Base-by-base conservation (phyloP, 2,329 filamentous ascomycete species). In the Monosporascus sp. region DNA sequence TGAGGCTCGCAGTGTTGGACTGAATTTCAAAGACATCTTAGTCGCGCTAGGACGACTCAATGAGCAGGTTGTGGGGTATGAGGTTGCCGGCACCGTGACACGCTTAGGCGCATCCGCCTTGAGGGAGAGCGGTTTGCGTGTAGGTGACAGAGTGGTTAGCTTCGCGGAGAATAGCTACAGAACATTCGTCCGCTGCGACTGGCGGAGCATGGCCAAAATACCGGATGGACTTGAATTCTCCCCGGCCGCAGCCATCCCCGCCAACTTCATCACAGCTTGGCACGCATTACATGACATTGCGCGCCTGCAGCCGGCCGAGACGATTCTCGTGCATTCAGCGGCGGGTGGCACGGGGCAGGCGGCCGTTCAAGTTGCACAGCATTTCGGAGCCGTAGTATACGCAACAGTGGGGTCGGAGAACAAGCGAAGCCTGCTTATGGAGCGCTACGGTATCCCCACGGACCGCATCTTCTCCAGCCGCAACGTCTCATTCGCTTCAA, bases 11-110 rank as follows among this genome's bases (percentile, higher is more conserved):
- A 45, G 22, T 20, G 24, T 5, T 51, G 49, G 49, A 3, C 49
- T 5, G 22, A 45, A 4, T 27, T 51, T 45, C 18, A 49, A 36
- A 11, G 43, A 51, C 48, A 15, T 39, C 7, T 46, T 51, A 11
- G 22, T 46, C 4, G 39, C 39, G 5, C 39, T 51, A 4, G 49
- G 49, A 4, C 49, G 49, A 3, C 22, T 51, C 6, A 5, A 36
- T 18, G 17, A 37, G 15, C 17, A 37, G 4, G 18, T 25, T 3
- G 31, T 51, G 7, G 49, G 49, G 2, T 51, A 3, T 3, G 49
- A 60, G 25, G 68, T 61, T 50, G 62, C 61, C 45, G 72, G 66
- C 17, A 52, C 65, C 36, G 59, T 73, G 17, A 62, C 55, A 31
- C 50, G 59, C 37, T 57, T 67, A 7, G 67, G 49, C 8, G 9